Evolutionary conservation across 176 grass and related monocot species (phyloP).

Genomic region (Thalia dealbata): DNA sequence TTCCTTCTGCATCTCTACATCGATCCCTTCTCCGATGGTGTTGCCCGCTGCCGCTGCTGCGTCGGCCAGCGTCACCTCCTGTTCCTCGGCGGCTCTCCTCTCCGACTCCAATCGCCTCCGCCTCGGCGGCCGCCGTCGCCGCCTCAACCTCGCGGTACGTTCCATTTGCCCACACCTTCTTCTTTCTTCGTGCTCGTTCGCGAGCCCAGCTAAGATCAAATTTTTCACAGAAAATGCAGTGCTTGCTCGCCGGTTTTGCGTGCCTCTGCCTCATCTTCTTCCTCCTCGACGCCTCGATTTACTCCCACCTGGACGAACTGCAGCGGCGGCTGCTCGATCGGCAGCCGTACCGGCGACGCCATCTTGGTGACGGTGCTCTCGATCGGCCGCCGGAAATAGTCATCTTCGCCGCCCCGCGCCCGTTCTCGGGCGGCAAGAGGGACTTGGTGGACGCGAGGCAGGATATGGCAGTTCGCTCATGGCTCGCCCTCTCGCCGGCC

Average conservation of each 20-base stretch:
- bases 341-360: not conserved
- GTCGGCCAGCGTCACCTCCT: not conserved
- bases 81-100: not conserved
- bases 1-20: not conserved
- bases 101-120: not conserved
- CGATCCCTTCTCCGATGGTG: not conserved
- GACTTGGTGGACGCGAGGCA: conserved; percentile 26
- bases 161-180: not conserved
- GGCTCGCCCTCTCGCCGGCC: conserved; percentile 55
- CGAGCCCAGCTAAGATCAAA: too few species aligned
- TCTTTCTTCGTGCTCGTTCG: not conserved
- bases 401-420: conserved; percentile 42
- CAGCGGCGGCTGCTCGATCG: not conserved
- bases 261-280: conserved; percentile 5
- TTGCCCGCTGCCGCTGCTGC: not conserved
- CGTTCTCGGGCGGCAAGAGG: conserved; percentile 15
- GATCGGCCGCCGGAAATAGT: conserved; percentile 18
- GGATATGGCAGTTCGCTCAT: conserved; percentile 73
- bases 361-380: not conserved
- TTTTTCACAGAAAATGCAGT: not conserved
- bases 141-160: not conserved
- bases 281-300: not conserved
- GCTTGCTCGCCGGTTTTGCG: not conserved
- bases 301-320: not conserved
- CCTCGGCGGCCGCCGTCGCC: not conserved